A percentile compares a stretch with the other conserved stretches of the same genome.
Evolutionary conservation across 2,329 filamentous ascomycete genomes (phyloP).

Genomic region (Aspergillus caelatus): DNA sequence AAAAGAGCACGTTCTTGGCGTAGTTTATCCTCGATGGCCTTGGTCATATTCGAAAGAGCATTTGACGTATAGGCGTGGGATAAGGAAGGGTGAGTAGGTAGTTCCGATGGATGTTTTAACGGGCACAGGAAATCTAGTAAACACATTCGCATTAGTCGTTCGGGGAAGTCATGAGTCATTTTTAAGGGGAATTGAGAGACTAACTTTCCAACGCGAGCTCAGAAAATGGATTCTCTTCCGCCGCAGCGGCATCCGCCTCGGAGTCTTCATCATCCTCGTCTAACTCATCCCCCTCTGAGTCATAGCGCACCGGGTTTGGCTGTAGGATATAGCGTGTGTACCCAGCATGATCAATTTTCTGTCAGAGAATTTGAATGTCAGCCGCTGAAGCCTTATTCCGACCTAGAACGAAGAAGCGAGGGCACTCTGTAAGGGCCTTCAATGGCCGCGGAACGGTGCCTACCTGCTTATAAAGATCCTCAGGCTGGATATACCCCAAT

Average conservation of each 20-base stretch:
- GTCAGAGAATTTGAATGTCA: slow-evolving; percentile 14
- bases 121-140: slow-evolving; percentile 59
- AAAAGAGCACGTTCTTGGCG: slow-evolving; percentile 60
- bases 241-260: slow-evolving; percentile 59
- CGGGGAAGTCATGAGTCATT: no score
- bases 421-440: neutral
- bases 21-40: slow-evolving; percentile 59
- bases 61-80: slow-evolving; percentile 61
- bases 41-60: slow-evolving; percentile 60
- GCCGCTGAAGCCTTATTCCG: neutral
- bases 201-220: slow-evolving; percentile 60
- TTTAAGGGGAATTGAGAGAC: slow-evolving; percentile 17
- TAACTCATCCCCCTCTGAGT: slow-evolving; percentile 66
- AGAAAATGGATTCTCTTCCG: slow-evolving; percentile 64
- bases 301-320: slow-evolving; percentile 61
- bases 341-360: slow-evolving; percentile 65
- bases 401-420: neutral
- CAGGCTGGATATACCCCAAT: slow-evolving; percentile 54
- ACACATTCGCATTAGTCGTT: neutral
- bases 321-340: slow-evolving; percentile 63
- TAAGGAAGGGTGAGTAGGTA: slow-evolving; percentile 62
- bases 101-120: slow-evolving; percentile 63
- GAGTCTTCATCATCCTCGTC: slow-evolving; percentile 61
- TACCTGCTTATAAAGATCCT: slow-evolving; percentile 60
- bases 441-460: neutral